Base-by-base conservation (phyloP, 805 yeast genomes). In the Lachancea kluyveri region DNA sequence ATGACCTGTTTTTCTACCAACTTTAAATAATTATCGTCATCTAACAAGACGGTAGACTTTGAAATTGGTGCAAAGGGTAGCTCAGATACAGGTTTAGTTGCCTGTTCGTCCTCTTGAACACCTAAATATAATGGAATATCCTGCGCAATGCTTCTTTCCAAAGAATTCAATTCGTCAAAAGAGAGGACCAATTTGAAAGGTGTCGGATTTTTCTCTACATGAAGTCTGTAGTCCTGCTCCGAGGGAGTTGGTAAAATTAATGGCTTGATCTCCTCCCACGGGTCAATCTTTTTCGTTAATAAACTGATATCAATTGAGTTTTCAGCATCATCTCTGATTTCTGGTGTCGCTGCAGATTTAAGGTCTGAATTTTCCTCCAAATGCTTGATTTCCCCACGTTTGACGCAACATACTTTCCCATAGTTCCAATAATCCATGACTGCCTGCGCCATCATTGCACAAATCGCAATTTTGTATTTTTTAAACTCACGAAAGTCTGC, bases 371-470 rank as follows among this genome's bases (percentile, higher is more conserved):
- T 13, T 50, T 28, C 41, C 43, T 17, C 51, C 52, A 8, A 43
- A 48, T 2, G 32, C 36, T 1, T 36, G 37, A 17, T 45, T 3
- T 70, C 66, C 42, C 64, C 70, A 30, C 71, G 57, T 37, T 68
- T 73, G 9, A 85, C 61, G 48, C 94, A 79, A 41, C 74, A 68
- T 13, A 70, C 71, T 49, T 75, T 77, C 0, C 96, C 96, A 43
- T 70, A 73, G 1, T 49, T 63, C 94, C 95, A 85, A 52, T 77
- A 86, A 39, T 84, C 94, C 49, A 63, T 58, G 2, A 90, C 71
- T 0, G 87, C 81, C 37, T 74, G 78, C 0, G 96, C 81, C 19
- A 88, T 60, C 26, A 68, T 64, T 8, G 74, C 69, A 51, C 92
- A 81, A 33, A 79, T 71, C 1, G 86, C 83, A 37, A 75, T 62